phyloP scores from a whole-genome alignment of 257 asterid species.

The Primulina tabacum region DNA sequence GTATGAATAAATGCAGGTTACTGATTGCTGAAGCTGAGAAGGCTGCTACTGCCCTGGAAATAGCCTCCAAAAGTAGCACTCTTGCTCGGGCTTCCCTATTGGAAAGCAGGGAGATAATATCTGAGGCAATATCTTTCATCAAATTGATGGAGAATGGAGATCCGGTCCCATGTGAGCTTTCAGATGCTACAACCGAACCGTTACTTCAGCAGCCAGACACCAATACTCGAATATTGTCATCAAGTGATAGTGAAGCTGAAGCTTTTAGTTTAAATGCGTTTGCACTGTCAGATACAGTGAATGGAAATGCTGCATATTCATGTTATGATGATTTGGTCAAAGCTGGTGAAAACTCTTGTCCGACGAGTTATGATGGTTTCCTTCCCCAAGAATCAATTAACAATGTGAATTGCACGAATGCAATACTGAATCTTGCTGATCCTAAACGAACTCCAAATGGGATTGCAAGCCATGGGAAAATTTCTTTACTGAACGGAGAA shows the following conservation, averaged over 20 bases:
- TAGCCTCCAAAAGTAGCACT: constrained; percentile 62
- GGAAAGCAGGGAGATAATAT: constrained; percentile 71
- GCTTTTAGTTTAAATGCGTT: constrained; percentile 30
- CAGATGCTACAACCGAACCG: constrained; percentile 25
- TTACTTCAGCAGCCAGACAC: constrained; percentile 15
- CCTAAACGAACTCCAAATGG: constrained; percentile 31
- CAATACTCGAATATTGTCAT: constrained; percentile 24
- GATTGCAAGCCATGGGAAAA: constrained; percentile 12
- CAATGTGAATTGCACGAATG: constrained; percentile 19
- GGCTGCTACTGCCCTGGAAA: constrained; percentile 77
- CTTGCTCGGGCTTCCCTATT: constrained; percentile 62
- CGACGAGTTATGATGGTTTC: constrained; percentile 28
- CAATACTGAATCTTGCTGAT: constrained; percentile 22
- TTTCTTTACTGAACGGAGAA: constrained; percentile 25
- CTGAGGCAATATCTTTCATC: constrained; percentile 63
- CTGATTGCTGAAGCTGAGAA: constrained; percentile 93
- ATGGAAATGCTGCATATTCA: constrained; percentile 33
- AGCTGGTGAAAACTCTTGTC: constrained; percentile 27
- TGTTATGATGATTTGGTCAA: constrained; percentile 21
- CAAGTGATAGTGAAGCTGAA: constrained; percentile 20
- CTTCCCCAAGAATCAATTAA: constrained; percentile 23
- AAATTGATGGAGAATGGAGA: constrained; percentile 52
- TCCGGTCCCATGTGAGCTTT: constrained; percentile 14
- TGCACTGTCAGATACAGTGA: constrained; percentile 32
- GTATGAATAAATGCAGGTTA: constrained; percentile 42